Base-by-base conservation (phyloP, 148 eudicot genomes). In the Fagopyrum tataricum region DNA sequence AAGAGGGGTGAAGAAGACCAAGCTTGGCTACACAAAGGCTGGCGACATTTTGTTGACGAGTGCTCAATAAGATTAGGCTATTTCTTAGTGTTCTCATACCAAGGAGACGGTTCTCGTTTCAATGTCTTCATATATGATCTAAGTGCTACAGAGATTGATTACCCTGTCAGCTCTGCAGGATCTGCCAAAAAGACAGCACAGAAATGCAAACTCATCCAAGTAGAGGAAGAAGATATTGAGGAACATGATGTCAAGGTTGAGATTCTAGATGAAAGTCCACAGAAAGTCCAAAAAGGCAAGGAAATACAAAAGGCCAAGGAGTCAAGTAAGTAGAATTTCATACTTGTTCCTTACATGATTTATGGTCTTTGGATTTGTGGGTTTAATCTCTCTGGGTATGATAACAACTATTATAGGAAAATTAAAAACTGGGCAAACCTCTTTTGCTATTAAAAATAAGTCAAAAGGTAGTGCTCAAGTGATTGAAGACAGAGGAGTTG, bases 21-120 rank as follows among this genome's bases (percentile, higher is more conserved):
- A 26, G 68, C 37, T 62, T 62, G 42, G 68, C 68, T 62, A 26
- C 68, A 62, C 39, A 31, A 13, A 14, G 68, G 68, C 42, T 62
- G 68, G 68, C n/a, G 12, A 14, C 42, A 62, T 1, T 62, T 62
- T 2, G 68, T 62, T 62, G 68, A 37, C 43, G 7, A 4, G 2
- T 62, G n/a, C 68, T 31, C 68, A 7, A 62, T 62, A 11, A 31
- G 15, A 12, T 37, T 17, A 13, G 31, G 41, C 18, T 62, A 62
- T 31, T 37, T 62, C 41, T 31, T 62, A 31, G 18, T 62, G 8
- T 62, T 62, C 18, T 11, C 39, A 62, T 62, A 62, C 13, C 4
- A 62, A 62, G 68, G 42, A 3, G 37, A 31, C n/a, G 6, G 24
- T 26, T 62, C 68, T 8, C 4, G 8, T 26, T 62, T 62, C 68